Evolutionary conservation across 2,329 filamentous ascomycete species (phyloP), one percentile per base, ranked within the genome.

Genomic region (Nemania abortiva): DNA sequence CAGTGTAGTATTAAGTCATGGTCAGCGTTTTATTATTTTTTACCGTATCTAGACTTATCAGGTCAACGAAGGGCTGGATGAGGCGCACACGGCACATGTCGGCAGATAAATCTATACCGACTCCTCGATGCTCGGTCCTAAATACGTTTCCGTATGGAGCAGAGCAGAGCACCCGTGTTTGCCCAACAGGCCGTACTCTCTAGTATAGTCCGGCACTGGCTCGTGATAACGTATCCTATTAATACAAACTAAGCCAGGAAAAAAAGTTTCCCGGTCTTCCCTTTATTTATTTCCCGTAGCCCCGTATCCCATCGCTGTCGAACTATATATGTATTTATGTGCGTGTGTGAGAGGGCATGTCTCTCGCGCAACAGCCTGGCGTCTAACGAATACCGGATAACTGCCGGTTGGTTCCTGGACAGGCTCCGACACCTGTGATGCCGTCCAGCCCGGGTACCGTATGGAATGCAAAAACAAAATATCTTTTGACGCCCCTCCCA

Each of bases 381-480:
- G 57, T 68, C 58, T 68, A 68, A 63, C 54, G 63, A 68, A 64
- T 56, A 47, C 50, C 29, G 34, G 39, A 39, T 54, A 20, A n/a
- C 57, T 34, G 37, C 45, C 39, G 22, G 27, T 58, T 53, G 31
- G 37, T 59, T 64, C 29, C 22, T 52, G 31, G 37, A 47, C 39
- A 24, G 64, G 37, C 18, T 31, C 56, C 15, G 24, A 53, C 50
- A 15, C 24, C 50, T 6, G 22, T 50, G n/a, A 31, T 53, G 50
- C 50, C 50, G 24, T 31, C 24, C 24, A 24, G 13, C 11, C 50
- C 31, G 20, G n/a, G 60, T 63, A 62, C 65, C 63, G 57, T 63
- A 66, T 49, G 45, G 55, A 34, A 64, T 63, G 55, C 24, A 54
- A 69, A 47, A 63, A 27, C 9, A 29, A 62, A 57, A 56, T 31